phyloP scores from a whole-genome alignment of 106 monocot genomes.

The Triglochin maritima region DNA sequence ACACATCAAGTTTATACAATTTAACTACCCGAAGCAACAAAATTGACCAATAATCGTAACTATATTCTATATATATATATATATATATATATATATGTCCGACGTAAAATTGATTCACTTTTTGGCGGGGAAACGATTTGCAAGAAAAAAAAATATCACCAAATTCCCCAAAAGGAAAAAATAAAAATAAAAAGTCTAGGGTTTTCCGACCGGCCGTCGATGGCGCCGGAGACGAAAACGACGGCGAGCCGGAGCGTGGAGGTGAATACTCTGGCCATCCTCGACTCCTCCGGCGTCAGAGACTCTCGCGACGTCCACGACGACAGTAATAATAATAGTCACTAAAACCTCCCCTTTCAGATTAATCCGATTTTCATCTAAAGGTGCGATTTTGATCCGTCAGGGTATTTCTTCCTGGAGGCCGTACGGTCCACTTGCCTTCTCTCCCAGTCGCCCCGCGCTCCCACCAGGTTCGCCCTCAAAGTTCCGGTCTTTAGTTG shows the following conservation, averaged over 20 bases:
- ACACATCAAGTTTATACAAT: no score
- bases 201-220: background rate
- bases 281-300: constrained; percentile 73
- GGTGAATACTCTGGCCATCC: constrained; percentile 74
- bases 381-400: background rate
- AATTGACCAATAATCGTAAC: no score
- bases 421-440: constrained; percentile 54
- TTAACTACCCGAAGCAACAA: no score
- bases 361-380: background rate
- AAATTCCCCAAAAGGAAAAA: no score
- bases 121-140: no score
- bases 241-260: constrained; percentile 36
- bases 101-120: no score
- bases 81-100: no score
- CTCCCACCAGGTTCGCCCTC: constrained; percentile 68
- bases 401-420: constrained; percentile 72
- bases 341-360: background rate
- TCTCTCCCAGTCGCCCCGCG: constrained; percentile 20
- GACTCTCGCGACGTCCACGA: constrained; percentile 64
- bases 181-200: no score
- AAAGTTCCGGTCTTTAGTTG: no score
- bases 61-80: no score
- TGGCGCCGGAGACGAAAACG: constrained; percentile 14
- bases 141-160: no score
- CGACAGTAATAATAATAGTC: constrained; percentile 38